Evolutionary conservation across 2,329 filamentous ascomycete species (phyloP).

Genomic region (Cladosporium sp.): DNA sequence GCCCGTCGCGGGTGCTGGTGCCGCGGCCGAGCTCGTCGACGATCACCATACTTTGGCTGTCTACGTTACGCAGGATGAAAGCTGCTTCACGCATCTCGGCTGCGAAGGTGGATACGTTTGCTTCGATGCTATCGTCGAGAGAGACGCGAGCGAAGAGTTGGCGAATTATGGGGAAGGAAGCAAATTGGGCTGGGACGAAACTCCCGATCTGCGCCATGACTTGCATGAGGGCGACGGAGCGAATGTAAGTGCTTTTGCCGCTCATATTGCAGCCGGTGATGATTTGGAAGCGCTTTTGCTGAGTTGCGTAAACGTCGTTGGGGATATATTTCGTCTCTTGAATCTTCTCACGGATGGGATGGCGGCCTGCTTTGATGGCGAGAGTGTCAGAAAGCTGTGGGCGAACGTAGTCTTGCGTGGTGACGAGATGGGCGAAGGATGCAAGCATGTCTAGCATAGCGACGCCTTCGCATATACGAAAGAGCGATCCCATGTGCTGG

Average conservation of each 20-base stretch:
- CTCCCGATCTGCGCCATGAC: constrained; percentile 93
- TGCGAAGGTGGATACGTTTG: constrained; percentile 88
- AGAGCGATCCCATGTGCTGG: constrained; percentile 63
- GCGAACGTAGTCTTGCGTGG: constrained; percentile 58
- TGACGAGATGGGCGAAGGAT: constrained; percentile 69
- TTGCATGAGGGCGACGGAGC: constrained; percentile 72
- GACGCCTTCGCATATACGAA: constrained; percentile 79
- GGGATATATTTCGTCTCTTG: constrained; percentile 67
- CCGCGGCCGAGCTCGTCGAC: constrained; percentile 90
- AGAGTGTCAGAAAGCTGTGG: constrained; percentile 60
- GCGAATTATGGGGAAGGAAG: constrained; percentile 70
- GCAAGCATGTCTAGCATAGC: constrained; percentile 66
- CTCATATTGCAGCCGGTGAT: constrained; percentile 98
- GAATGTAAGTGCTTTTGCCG: constrained; percentile 92
- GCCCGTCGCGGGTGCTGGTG: constrained; percentile 80
- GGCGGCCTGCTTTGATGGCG: constrained; percentile 66
- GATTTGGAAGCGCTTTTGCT: constrained; percentile 79
- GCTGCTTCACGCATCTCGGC: constrained; percentile 95
- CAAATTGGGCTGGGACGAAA: constrained; percentile 82
- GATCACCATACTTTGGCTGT: constrained; percentile 58
- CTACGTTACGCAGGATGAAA: constrained; percentile 81
- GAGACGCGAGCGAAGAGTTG: constrained; percentile 85
- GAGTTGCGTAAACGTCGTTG: constrained; percentile 81
- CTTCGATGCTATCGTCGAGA: constrained; percentile 79
- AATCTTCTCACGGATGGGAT: constrained; percentile 72